Evolutionary conservation across 2,329 filamentous ascomycete species (phyloP), one percentile per base, ranked within the genome.

Genomic region (Myotisia sp.): DNA sequence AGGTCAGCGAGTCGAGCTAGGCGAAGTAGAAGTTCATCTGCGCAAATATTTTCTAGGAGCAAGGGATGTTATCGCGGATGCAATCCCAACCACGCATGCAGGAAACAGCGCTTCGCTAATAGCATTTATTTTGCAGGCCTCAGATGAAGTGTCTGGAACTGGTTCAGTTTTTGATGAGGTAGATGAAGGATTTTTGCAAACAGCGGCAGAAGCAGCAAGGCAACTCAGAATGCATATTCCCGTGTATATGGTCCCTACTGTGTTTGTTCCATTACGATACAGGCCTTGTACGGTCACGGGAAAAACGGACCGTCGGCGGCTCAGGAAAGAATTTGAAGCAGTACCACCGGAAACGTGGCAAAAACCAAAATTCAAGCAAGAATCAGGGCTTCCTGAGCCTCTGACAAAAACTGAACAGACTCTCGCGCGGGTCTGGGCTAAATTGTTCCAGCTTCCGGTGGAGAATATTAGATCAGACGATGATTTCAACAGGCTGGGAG

Each of bases 11-110:
- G 5, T 29, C 3, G 27, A 29, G 5, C 13, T 29, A 5, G 27
- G 13, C 6, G 85, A 93, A 58, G 87, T 93, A 55, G 81, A 87
- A 49, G 71, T 82, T 45, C 77, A 71, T 8, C 47, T 64, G 22
- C 52, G 58, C 8, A 51, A 56, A 6, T 56, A 57, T 37, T 54
- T 62, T 51, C 41, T 56, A 7, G 58, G 60, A 0, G 49, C 47
- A 0, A 49, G 54, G 12, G 62, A 56, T 30, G 51, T 64, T 10
- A 49, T 54, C 0, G 34, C 64, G 5, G 44, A 46, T 12, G 33
- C 50, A 3, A 53, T 63, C 5, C 18, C 28, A 6, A 18, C 31
- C 8, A 14, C n/a, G 26, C 23, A 27, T n/a, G 27, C 33, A 29
- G 37, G 29, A 1, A 22, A 29, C n/a, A 28, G 24, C 9, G 16